Base-by-base conservation (phyloP, 176 grass and related monocot genomes). In the Cocos nucifera region DNA sequence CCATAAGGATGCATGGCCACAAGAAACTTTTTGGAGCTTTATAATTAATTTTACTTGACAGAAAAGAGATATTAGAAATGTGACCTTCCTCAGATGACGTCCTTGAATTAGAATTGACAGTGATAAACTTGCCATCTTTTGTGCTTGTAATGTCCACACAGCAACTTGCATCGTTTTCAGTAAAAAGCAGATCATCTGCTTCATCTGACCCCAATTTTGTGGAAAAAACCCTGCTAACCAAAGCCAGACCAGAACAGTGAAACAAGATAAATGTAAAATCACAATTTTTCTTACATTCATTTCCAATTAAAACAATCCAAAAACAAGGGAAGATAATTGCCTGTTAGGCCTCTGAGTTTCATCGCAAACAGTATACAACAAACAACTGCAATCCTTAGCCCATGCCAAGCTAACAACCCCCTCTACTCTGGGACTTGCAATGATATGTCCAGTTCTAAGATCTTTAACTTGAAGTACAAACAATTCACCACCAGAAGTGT, bases 31-130 rank as follows among this genome's bases (percentile, higher is more conserved):
- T 35, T 29, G 1, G 25, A 7, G 17, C 16, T 17, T n/a, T 9
- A 60, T 29, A 44, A 12, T 44, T 44, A 44, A 44, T 44, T 44
- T 44, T 12, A 44, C 9, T 44, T 12, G 1, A 30, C 12, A 18
- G 16, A 27, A 35, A 61, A 44, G 8, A 44, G 59, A 68, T 55
- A 19, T 6, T 52, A 4, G 57, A 79, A 75, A 85, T 77, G 70
- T 77, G 80, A 92, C 84, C 76, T 88, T 92, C 87, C 93, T 92
- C 84, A 52, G 93, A 97, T 88, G 93, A 80, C 78, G 84, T 80
- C 65, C 93, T 97, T 24, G 87, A 91, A 49, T 86, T 97, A 76
- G 84, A 97, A 80, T 97, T 92, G 53, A 88, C 54, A 22, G 87
- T 92, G 17, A 88, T 78, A 84, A 83, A 97, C 66, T 83, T 97